Percentiles rank a stretch among this genome's conserved stretches.
These are phyloP conservation scores for Grifola frondosa DNA, from an alignment of 1,284 basidiomycete genomes.

Conservation along the genomic window DNA sequence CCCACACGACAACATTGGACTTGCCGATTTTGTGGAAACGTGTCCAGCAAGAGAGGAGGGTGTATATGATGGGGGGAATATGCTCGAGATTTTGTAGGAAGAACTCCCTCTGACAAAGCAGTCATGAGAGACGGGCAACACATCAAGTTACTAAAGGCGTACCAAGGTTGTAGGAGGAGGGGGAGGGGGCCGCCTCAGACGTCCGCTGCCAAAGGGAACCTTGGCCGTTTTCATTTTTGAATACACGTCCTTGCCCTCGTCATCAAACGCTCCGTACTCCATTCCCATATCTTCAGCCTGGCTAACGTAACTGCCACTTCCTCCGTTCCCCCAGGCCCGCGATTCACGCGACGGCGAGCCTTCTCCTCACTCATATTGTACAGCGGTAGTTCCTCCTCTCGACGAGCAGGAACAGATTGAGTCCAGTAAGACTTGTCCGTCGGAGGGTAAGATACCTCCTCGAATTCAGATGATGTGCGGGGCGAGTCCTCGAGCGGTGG, in stretches of 20 bases:
- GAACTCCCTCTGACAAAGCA: conserved; percentile 63
- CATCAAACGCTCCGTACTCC: conserved; percentile 46
- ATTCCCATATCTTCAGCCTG: conserved; percentile 37
- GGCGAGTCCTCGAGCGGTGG: conserved; percentile 41
- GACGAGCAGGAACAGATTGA: conserved; percentile 24
- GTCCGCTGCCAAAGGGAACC: conserved; percentile 56
- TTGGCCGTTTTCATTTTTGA: conserved; percentile 55
- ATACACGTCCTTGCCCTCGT: conserved; percentile 75
- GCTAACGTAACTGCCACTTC: conserved; percentile 34
- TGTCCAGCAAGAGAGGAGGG: conserved; percentile 90
- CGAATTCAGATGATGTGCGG: conserved; percentile 61
- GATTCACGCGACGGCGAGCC: conserved; percentile 56
- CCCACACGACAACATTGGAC: conserved; percentile 90
- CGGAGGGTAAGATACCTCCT: conserved; percentile 63
- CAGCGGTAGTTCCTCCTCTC: conserved; percentile 61
- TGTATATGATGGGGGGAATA: conserved; percentile 84
- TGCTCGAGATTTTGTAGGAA: conserved; percentile 82
- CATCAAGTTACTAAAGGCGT: conserved; percentile 33
- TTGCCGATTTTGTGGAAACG: conserved; percentile 94
- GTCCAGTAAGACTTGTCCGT: conserved; percentile 36
- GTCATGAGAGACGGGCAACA: conserved; percentile 2
- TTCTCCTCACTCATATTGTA: conserved; percentile 74
- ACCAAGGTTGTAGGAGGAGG: conserved; percentile 75
- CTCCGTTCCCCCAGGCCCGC: conserved; percentile 39
- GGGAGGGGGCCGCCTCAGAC: conserved; percentile 53